phyloP scores from a whole-genome alignment of 495 filamentous ascomycete genomes.

The Penicillium pulvis region DNA sequence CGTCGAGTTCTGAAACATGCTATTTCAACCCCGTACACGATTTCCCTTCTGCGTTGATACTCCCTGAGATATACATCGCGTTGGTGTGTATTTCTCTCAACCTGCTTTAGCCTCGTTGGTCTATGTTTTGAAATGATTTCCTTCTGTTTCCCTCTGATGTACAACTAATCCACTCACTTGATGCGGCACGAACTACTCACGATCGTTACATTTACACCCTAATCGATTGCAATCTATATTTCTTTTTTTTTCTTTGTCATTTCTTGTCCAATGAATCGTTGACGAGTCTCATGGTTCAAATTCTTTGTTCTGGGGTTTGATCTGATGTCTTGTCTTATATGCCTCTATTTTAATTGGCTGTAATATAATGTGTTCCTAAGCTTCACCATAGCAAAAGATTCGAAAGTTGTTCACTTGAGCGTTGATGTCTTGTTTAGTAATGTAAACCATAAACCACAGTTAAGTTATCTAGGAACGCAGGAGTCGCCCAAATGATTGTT shows the following conservation, averaged over 20 bases:
- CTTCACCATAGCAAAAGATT: neutral
- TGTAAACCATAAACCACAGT: neutral
- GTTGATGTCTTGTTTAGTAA: neutral
- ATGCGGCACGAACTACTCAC: constrained; percentile 30
- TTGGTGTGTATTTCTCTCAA: constrained; percentile 11
- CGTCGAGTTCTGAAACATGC: neutral
- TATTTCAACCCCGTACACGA: constrained; percentile 12
- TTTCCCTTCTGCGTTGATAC: constrained; percentile 19
- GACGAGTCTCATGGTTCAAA: constrained; percentile 17
- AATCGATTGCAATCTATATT: constrained; percentile 6
- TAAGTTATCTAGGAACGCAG: neutral
- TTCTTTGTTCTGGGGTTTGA: constrained; percentile 11
- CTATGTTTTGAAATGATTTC: constrained; percentile 11
- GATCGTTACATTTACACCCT: constrained; percentile 27
- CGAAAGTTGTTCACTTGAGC: neutral
- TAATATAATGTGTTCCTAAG: constrained; percentile 29
- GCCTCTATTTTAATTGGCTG: constrained; percentile 23
- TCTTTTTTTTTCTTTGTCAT: neutral
- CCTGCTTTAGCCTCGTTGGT: constrained; percentile 11
- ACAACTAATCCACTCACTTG: constrained; percentile 21
- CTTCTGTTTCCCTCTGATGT: constrained; percentile 1
- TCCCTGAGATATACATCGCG: constrained; percentile 13
- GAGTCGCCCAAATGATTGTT: neutral
- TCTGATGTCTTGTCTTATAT: constrained; percentile 10
- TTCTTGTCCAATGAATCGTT: constrained; percentile 17